Base-by-base conservation (phyloP, 169 alveolate genomes). In the Plasmodium vivax region DNA sequence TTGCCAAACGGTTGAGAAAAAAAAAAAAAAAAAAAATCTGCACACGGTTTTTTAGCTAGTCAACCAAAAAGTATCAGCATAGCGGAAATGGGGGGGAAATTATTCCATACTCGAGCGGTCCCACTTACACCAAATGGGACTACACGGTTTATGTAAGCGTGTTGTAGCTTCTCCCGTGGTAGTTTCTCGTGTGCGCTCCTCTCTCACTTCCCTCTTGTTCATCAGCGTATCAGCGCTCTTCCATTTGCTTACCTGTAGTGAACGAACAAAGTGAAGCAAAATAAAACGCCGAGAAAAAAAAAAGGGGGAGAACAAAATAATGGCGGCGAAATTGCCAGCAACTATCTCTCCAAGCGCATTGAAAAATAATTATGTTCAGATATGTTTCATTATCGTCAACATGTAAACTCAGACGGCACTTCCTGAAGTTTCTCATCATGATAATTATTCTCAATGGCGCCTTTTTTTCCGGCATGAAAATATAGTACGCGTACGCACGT, bases 341-440 rank as follows among this genome's bases (percentile, higher is more conserved):
- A 47, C 58, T 47, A n/a, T 47, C 71, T 47, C 45, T 19, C 75
- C 56, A 23, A 23, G 79, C 43, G 51, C 82, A 80, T 88, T 79
- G 94, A 54, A 88, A 88, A 88, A 88, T 88, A 88, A 88, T 88
- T 88, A 88, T 88, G 82, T 38, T 88, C 94, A 88, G 94, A 77
- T 62, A 38, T 7, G 30, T 58, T 43, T 47, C 38, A 56, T 80
- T 79, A 79, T 88, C 94, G 88, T 88, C 94, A 88, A 79, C 87
- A 77, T 79, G 56, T 32, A 88, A 19, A 88, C 58, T 88, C 94
- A 62, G 94, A 88, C 94, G 94, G 94, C 94, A 88, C 94, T 88
- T 88, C 94, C 94, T 88, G 82, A 58, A 88, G 5, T n/a, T 54
- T 88, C 58, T 88, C 94, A 88, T 88, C 94, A 88, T 88, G 80